Percentiles rank a stretch among this genome's conserved stretches.
Evolutionary conservation across 2,329 filamentous ascomycete genomes (phyloP).

Genomic region (Stemphylium vesicarium): DNA sequence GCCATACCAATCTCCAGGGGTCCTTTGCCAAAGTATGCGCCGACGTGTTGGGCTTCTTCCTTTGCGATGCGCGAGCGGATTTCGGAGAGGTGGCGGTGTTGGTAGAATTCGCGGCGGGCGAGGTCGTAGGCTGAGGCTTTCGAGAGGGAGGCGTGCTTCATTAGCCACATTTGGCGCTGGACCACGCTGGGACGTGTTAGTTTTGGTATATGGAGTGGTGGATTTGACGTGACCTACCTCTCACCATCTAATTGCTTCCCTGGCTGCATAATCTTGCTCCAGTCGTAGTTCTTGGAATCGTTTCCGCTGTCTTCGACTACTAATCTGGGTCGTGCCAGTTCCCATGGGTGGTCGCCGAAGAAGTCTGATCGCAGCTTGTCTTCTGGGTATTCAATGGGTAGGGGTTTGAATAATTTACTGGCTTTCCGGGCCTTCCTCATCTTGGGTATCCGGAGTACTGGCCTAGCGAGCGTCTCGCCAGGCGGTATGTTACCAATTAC

Average conservation of each 20-base stretch:
- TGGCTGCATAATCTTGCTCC: constrained; percentile 78
- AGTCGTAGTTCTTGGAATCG: constrained; percentile 77
- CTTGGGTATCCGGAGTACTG: constrained; percentile 56
- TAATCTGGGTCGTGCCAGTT: constrained; percentile 85
- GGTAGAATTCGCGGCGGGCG: constrained; percentile 90
- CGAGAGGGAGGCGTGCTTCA: constrained; percentile 62
- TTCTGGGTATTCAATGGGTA: constrained; percentile 79
- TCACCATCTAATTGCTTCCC: constrained; percentile 82
- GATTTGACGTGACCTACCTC: constrained; percentile 62
- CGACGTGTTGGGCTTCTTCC: constrained; percentile 85
- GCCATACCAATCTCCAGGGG: constrained; percentile 78
- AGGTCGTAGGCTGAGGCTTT: constrained; percentile 79
- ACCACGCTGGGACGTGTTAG: constrained; percentile 70
- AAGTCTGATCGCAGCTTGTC: constrained; percentile 81
- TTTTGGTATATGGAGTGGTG: not conserved
- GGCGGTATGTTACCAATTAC: constrained; percentile 65
- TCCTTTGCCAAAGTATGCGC: constrained; percentile 85
- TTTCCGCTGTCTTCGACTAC: constrained; percentile 85
- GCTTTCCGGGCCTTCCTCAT: constrained; percentile 58
- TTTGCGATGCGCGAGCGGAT: constrained; percentile 80
- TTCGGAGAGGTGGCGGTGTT: constrained; percentile 79
- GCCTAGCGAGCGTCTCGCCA: constrained; percentile 64
- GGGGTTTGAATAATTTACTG: constrained; percentile 80
- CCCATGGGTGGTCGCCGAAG: constrained; percentile 96
- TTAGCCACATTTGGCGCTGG: constrained; percentile 87